These are phyloP conservation scores for Coemansia sp. DNA, from an alignment of 192 early-diverging fungal species.

Conservation along the genomic window DNA sequence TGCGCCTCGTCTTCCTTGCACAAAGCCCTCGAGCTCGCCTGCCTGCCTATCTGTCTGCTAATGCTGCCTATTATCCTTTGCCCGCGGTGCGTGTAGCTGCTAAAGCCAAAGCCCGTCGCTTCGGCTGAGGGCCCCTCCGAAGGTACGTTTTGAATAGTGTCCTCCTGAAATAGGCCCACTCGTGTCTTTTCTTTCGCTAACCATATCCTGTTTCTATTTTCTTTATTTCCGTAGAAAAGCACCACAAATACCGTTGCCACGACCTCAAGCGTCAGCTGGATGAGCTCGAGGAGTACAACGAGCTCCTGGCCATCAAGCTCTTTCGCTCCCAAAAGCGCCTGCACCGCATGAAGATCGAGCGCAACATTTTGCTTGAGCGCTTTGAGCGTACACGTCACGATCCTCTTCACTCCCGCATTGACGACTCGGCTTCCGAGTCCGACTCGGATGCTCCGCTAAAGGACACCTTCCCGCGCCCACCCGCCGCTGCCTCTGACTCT, in stretches of 20 bases:
- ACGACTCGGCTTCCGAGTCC: constrained; percentile 22
- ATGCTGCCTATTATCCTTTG: neutral
- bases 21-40: neutral
- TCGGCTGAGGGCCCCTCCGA: constrained; percentile 10
- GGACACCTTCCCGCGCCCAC: constrained; percentile 37
- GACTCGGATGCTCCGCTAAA: constrained; percentile 46
- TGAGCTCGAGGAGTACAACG: constrained; percentile 54
- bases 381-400: constrained; percentile 34
- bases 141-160: constrained; percentile 24
- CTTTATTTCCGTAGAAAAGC: constrained; percentile 33
- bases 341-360: constrained; percentile 49
- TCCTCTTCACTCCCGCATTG: constrained; percentile 11
- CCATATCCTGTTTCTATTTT: neutral
- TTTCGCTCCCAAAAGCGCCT: constrained; percentile 43
- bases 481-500: constrained; percentile 23
- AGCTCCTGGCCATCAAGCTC: constrained; percentile 45
- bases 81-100: constrained; percentile 11
- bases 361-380: constrained; percentile 43
- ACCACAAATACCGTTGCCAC: constrained; percentile 52
- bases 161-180: neutral
- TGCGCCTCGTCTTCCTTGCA: neutral
- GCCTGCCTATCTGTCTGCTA: too few relatives aligned
- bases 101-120: constrained; percentile 10
- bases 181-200: neutral
- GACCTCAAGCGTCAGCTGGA: constrained; percentile 51